These are phyloP conservation scores for Xylaria sp. DNA, from an alignment of 495 filamentous ascomycete genomes.

Conservation along the genomic window DNA sequence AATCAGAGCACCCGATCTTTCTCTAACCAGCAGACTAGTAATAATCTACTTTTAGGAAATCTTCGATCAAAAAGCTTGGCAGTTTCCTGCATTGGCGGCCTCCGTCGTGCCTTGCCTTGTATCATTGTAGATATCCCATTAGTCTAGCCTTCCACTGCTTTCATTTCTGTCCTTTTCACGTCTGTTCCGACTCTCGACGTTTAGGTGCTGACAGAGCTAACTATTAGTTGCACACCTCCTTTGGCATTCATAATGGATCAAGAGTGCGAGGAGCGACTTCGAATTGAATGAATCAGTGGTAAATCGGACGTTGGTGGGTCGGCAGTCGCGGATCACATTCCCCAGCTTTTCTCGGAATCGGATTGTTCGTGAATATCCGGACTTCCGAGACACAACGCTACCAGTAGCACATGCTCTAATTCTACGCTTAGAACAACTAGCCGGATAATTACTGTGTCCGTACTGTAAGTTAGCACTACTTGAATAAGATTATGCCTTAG, in stretches of 20 bases:
- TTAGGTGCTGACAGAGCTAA: not conserved
- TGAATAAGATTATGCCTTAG: too few relatives aligned
- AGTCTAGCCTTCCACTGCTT: not conserved
- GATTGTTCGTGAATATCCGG: conserved; percentile 14
- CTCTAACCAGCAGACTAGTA: not conserved
- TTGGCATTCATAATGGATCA: not conserved
- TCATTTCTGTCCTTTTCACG: not conserved
- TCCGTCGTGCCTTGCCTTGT: not conserved
- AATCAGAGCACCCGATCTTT: not conserved
- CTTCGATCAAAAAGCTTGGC: conserved; percentile 8
- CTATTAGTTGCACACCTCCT: not conserved
- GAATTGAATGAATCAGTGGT: not conserved
- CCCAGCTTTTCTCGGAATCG: conserved; percentile 16
- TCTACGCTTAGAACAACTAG: too few relatives aligned
- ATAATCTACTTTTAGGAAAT: not conserved
- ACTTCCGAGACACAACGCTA: not conserved
- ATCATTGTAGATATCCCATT: not conserved
- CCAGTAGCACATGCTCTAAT: too few relatives aligned
- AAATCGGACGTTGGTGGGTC: not conserved
- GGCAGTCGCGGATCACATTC: not conserved
- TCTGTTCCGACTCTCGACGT: not conserved
- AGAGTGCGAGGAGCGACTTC: too few relatives aligned
- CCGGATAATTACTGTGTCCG: too few relatives aligned
- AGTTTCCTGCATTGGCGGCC: conserved; percentile 12
- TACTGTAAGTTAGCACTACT: too few relatives aligned